phyloP scores from a whole-genome alignment of 768 basidiomycete species.

The Chalciporus pseudorubinellus region DNA sequence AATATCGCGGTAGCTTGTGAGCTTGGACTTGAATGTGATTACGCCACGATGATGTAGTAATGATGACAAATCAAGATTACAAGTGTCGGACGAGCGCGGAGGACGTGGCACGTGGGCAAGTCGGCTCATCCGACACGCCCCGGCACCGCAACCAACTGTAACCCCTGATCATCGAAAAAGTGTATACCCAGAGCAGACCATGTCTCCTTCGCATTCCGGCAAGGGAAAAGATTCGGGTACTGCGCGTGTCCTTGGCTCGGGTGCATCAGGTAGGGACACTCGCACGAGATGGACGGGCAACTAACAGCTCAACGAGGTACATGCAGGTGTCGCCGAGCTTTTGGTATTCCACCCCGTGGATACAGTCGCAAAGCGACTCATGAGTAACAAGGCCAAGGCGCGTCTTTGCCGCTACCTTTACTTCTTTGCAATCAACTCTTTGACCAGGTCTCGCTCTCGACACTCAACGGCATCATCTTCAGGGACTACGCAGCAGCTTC shows the following conservation, averaged over 20 bases:
- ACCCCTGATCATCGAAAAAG: no score
- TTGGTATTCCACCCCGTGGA: slow-evolving; percentile 95
- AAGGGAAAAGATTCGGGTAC: slow-evolving; percentile 80
- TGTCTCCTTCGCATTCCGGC: slow-evolving; percentile 48
- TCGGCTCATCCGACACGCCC: no score
- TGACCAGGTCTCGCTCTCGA: slow-evolving; percentile 56
- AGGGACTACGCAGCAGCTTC: slow-evolving; percentile 74
- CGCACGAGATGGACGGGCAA: background rate
- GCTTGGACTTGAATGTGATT: no score
- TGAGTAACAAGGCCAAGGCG: slow-evolving; percentile 94
- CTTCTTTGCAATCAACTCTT: background rate
- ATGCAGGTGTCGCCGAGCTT: slow-evolving; percentile 86
- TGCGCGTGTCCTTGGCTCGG: slow-evolving; percentile 89
- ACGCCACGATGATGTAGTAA: no score
- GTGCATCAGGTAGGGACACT: slow-evolving; percentile 67
- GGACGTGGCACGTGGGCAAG: no score
- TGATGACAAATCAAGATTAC: no score
- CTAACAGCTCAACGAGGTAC: background rate
- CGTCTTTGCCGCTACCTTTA: no score
- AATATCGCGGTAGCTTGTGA: no score
- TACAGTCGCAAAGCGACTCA: slow-evolving; percentile 94
- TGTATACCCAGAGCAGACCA: slow-evolving; percentile 26
- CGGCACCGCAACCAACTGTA: no score
- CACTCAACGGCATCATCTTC: slow-evolving; percentile 81
- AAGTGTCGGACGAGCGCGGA: no score